Evolutionary conservation across 371 early-diverging fungal species (phyloP), one percentile per base, ranked within the genome.

Genomic region (Syncephalastrum monosporum): DNA sequence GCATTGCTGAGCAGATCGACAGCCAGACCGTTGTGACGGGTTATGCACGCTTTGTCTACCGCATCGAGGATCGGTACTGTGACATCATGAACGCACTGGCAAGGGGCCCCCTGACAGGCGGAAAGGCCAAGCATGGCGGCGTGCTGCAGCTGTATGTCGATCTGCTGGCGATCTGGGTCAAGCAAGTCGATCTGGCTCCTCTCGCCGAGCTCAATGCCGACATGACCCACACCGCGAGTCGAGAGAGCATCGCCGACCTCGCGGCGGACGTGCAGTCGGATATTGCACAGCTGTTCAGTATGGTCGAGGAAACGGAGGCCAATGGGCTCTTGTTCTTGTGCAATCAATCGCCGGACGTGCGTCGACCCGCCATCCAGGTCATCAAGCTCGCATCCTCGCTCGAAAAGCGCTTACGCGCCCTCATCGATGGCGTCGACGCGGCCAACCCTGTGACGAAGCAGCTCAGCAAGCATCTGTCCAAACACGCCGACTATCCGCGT

Each of bases 321-420:
- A 81, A 82, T 33, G 94, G 92, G 0, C 59, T 94, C 21, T 59
- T 91, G 15, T 90, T 86, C 55, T 69, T 94, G 24, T 90, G 89
- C 52, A 83, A 81, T 49, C 80, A 79, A 15, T 81, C 80, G 0
- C 69, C 84, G 10, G 56, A 64, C 0, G 77, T 86, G 24, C 87
- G 94, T 21, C 67, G 72, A 15, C 76, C 69, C 14, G 86, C 86
- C 13, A 69, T 85, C 8, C 69, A 77, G 21, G 82, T 90, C 19
- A 65, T 93, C 27, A 69, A 79, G 38, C 51, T 85, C 16, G 84
- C 85, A 1, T 78, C 82, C 8, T 56, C 77, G 12, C 64, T 91
- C 21, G 83, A 87, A 16, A 57, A 58, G 7, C 60, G 68, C 29
- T 47, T 84, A n/a, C 58, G 69, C 47, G 42, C 44, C n/a, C 46